Conservation (phyloP, 371 early-diverging fungal species). For the Actinomucor elegans region DNA sequence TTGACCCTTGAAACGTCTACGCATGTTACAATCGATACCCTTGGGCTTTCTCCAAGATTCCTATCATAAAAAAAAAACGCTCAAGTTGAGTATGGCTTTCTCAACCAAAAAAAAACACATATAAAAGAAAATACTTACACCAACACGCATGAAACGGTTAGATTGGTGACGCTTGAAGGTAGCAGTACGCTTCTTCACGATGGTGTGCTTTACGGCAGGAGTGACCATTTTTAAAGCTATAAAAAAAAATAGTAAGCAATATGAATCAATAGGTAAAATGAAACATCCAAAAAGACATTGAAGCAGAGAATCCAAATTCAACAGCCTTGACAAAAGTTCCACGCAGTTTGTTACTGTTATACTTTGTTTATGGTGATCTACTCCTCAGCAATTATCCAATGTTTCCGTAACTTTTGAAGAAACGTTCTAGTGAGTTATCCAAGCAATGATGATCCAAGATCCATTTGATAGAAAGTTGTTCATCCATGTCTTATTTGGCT, state of each 20-base stretch:
- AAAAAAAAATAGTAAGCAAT: too few relatives aligned
- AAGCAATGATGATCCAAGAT: too few relatives aligned
- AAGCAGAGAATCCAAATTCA: too few relatives aligned
- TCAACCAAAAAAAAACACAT: background rate
- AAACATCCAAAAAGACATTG: too few relatives aligned
- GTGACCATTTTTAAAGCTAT: conserved; percentile 77
- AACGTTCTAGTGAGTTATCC: too few relatives aligned
- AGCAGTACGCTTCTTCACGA: conserved; percentile 99
- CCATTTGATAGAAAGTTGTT: too few relatives aligned
- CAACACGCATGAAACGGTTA: conserved; percentile 97
- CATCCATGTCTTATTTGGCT: too few relatives aligned
- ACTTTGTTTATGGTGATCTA: too few relatives aligned
- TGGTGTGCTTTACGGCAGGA: conserved; percentile 88
- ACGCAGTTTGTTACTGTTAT: too few relatives aligned
- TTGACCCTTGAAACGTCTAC: conserved; percentile 96
- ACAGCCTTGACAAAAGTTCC: background rate
- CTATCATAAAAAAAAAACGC: conserved; percentile 35
- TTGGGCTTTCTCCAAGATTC: conserved; percentile 99
- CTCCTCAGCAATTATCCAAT: too few relatives aligned
- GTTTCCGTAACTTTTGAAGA: too few relatives aligned
- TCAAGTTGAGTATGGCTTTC: background rate
- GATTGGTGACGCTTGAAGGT: conserved; percentile 98
- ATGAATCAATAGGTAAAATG: background rate
- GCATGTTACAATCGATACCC: conserved; percentile 99
- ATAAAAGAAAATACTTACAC: conserved; percentile 61